Evolutionary conservation across 2,329 filamentous ascomycete species (phyloP).

Genomic region (Cladobotryum mycophilum): DNA sequence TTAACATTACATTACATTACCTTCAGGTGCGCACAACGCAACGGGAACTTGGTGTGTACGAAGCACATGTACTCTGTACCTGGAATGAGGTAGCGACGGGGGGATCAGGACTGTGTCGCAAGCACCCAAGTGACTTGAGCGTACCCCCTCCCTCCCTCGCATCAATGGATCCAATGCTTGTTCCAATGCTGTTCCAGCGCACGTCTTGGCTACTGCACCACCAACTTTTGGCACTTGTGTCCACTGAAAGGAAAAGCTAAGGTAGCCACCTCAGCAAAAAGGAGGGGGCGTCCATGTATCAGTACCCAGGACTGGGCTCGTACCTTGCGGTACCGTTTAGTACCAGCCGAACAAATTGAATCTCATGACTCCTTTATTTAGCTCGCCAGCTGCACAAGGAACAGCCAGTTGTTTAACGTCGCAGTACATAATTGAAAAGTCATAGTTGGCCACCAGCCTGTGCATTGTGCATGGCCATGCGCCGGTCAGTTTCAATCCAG

Average conservation of each 20-base stretch:
- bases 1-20: neutral
- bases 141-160: too few species aligned
- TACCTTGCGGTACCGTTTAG: conserved; percentile 5
- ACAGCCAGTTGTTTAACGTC: neutral
- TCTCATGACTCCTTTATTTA: conserved; percentile 1
- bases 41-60: neutral
- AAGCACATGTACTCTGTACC: too few species aligned
- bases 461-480: too few species aligned
- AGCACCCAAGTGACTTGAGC: too few species aligned
- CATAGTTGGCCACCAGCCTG: neutral
- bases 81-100: conserved; percentile 7
- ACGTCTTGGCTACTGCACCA: neutral
- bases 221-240: too few species aligned
- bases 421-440: neutral
- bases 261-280: too few species aligned
- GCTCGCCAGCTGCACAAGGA: neutral
- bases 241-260: too few species aligned
- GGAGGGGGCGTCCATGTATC: conserved; percentile 6
- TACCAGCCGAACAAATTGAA: neutral
- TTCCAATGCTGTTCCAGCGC: too few species aligned
- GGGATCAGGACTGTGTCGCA: neutral
- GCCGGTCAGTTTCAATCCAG: too few species aligned
- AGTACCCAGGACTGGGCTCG: neutral
- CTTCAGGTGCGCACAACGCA: neutral
- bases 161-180: too few species aligned